Evolutionary conservation across 2,329 filamentous ascomycete species (phyloP), one percentile per base, ranked within the genome.

Genomic region (Penicillium sumatraense): DNA sequence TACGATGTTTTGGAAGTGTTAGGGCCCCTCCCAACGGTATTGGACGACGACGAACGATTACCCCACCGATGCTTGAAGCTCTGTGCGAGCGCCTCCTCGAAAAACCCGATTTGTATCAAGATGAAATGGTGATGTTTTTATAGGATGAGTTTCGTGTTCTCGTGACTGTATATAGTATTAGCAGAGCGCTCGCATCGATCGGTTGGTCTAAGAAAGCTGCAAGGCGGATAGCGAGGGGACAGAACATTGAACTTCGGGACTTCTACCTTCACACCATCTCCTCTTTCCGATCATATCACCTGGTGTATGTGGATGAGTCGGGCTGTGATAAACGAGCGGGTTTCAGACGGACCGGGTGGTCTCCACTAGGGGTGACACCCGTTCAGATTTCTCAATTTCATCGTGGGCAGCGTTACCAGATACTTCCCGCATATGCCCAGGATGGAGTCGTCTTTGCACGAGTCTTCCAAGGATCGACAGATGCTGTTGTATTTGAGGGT

Each of bases 1-100:
- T 53, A 18, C 49, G 41, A 33, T 38, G 18, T 14, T 51, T 55
- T 41, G 51, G 47, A 54, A 33, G 80, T 55, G 74, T 53, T n/a
- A 24, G 45, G 20, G 42, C 42, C 5, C 50, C 50, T 11, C 16
- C 14, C 33, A 48, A 23, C 38, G 27, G 31, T 38, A 47, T 52
- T n/a, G 50, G 50, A 38, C 42, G 42, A 6, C 38, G 35, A 53
- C 16, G 50, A 29, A 47, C 26, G 14, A 46, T 52, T 27, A 38
- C 24, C 23, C 41, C 26, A n/a, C 51, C 23, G 18, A 53, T 48
- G 51, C 13, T 54, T 7, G 29, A 53, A 44, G 51, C 51, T 1
- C 51, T 53, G 18, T 49, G 45, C 11, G 45, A 36, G 1, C 41
- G 44, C 24, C 21, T 41, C 3, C 20, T 23, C 3, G 18, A 41